A percentile compares a stretch with the other conserved stretches of the same genome.
phyloP scores from a whole-genome alignment of 2,329 filamentous ascomycete species.

The Fusarium sp. region DNA sequence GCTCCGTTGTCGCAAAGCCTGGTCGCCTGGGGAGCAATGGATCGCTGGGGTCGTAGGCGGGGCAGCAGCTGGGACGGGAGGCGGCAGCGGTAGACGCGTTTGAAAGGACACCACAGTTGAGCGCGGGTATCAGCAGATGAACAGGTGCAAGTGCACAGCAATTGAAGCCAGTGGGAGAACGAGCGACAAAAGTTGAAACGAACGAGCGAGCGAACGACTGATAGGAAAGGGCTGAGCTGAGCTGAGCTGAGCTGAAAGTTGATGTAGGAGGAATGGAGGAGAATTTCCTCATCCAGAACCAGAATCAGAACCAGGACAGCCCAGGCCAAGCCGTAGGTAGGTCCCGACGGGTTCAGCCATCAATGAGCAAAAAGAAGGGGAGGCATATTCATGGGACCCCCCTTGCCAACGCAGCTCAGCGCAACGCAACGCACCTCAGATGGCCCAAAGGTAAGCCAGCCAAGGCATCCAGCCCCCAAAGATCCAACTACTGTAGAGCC shows the following conservation, averaged over 20 bases:
- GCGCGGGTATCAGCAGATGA: constrained; percentile 5
- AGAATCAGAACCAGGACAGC: neutral
- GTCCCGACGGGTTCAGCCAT: constrained; percentile 25
- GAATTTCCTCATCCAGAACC: constrained; percentile 2
- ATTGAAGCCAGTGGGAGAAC: constrained; percentile 7
- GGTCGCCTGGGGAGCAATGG: neutral
- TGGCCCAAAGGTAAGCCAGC: neutral
- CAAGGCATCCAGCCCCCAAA: constrained; percentile 16
- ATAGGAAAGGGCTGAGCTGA: neutral
- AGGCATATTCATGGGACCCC: neutral
- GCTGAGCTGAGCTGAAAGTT: neutral
- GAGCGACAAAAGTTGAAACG: constrained; percentile 9
- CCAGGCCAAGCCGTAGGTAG: constrained; percentile 15
- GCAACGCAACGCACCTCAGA: neutral
- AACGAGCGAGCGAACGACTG: constrained; percentile 7
- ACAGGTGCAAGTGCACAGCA: neutral
- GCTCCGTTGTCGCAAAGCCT: neutral
- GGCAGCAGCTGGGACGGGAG: constrained; percentile 11
- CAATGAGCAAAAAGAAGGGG: constrained; percentile 4
- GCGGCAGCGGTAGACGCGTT: neutral
- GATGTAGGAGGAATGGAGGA: constrained; percentile 24
- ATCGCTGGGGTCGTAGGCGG: constrained; percentile 15
- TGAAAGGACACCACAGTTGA: neutral
- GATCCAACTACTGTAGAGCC: neutral
- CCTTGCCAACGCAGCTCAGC: neutral